Conservation (phyloP, 1,284 basidiomycete genomes). For the Peniophora sp. region DNA sequence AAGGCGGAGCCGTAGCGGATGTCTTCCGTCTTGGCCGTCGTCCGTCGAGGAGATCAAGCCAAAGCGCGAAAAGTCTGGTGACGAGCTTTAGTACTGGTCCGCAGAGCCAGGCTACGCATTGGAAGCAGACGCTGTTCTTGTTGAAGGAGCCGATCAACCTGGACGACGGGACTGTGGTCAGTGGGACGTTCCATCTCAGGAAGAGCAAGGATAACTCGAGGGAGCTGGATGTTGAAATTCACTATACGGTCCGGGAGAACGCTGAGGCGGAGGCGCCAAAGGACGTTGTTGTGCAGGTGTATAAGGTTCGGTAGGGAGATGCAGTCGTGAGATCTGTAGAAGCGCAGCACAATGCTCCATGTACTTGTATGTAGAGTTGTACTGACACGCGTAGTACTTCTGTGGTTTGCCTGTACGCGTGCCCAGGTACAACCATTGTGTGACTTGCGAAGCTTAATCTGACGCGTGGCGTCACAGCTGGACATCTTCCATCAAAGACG, state of each 20-base stretch:
- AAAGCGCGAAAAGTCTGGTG: constrained; percentile 33
- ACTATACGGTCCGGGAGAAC: constrained; percentile 54
- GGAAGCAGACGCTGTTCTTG: constrained; percentile 94
- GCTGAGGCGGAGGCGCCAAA: constrained; percentile 20
- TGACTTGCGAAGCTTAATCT: too few species aligned
- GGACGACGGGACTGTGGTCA: constrained; percentile 67
- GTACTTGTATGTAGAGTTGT: too few species aligned
- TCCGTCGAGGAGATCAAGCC: constrained; percentile 38
- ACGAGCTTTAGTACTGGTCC: constrained; percentile 93
- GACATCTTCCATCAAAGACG: too few species aligned
- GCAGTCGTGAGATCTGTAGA: too few species aligned
- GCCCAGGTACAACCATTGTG: too few species aligned
- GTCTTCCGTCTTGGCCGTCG: constrained; percentile 68
- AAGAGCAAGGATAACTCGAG: constrained; percentile 81
- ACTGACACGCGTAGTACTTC: too few species aligned
- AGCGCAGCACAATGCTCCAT: too few species aligned
- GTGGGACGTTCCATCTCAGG: constrained; percentile 75
- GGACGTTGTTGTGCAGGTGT: constrained; percentile 63
- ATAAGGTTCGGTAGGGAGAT: constrained; percentile 65
- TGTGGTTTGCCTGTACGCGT: too few species aligned
- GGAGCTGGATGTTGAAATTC: constrained; percentile 89
- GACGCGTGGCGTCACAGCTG: too few species aligned
- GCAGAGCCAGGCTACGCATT: constrained; percentile 84
- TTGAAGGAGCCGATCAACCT: constrained; percentile 74
- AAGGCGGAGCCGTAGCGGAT: constrained; percentile 60